Base-by-base conservation (phyloP, 352 stramenopile genomes). In the Globisporangium acanthophoron region DNA sequence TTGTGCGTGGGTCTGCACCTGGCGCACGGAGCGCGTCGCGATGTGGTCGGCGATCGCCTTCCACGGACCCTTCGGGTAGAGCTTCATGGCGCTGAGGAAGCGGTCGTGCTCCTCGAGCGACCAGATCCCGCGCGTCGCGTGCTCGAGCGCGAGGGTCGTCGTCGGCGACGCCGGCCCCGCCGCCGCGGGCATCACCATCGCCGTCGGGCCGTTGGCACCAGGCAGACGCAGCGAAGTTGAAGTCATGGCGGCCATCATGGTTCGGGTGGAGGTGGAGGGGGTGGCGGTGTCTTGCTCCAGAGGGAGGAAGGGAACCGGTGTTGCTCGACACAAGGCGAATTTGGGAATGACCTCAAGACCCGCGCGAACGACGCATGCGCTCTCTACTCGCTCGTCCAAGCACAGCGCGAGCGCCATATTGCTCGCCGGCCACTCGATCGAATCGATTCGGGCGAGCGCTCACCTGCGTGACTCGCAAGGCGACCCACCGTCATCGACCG, bases 1-100 rank as follows among this genome's bases (percentile, higher is more conserved):
- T 31, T 90, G 80, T n/a, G 78, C 78, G 64, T 90, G 80, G 6
- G 78, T 88, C 58, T 90, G 80, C 62, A 87, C 78, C 50, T 90
- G 80, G 15, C 75, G 66, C 64, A 86, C 78, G 1, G 78, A 87
- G 9, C 80, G 78, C 43, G 80, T 90, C 35, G 62, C 73, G 56
- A 90, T 85, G 62, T 87, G 73, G 60, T 86, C 78, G 12, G 80
- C 80, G 27, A 90, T 87, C 8, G 74, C 66, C 58, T 87, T 87
- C 80, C 80, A 90, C 45, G 80, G 80, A 18, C 80, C 80, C 61
- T 84, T 80, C 2, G 80, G 80, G 62, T 74, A 86, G 21, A 87
- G 60, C 58, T 83, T 78, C 69, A 87, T 85, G 31, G 76, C 80
- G 33, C 73, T 59, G 24, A 90, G 69, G 62, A 90, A 90, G 13